A percentile compares a stretch with the other conserved stretches of the same genome.
phyloP scores from a whole-genome alignment of 164 flowering plant genomes.

The Chimonanthus praecox region DNA sequence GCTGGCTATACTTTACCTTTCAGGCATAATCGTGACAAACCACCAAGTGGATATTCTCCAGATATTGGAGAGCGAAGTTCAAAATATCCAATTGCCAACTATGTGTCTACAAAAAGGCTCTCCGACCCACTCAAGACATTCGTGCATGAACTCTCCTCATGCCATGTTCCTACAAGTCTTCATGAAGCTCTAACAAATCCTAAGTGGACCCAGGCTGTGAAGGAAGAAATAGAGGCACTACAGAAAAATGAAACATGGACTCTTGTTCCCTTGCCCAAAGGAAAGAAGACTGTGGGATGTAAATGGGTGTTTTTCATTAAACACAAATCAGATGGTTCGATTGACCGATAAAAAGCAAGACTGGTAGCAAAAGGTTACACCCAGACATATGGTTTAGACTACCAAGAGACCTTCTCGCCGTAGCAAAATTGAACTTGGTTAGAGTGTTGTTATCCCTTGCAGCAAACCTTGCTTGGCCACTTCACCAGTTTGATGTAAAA shows the following conservation, averaged over 20 bases:
- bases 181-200: constrained; percentile 5
- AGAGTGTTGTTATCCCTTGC: neutral
- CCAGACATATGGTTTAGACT: constrained; percentile 1
- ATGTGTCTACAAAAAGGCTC: too few species aligned
- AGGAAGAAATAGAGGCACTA: constrained; percentile 3
- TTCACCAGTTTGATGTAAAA: neutral
- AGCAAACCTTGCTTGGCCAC: neutral
- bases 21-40: constrained; percentile 1
- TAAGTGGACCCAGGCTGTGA: constrained; percentile 4
- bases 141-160: neutral
- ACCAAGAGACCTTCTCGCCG: constrained; percentile 6
- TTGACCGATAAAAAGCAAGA: neutral
- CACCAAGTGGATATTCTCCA: constrained; percentile 3
- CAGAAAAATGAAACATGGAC: neutral
- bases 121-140: neutral
- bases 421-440: neutral
- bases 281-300: neutral
- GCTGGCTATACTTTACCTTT: neutral
- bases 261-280: neutral
- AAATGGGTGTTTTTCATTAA: too few species aligned
- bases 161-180: constrained; percentile 2
- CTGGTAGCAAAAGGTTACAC: constrained; percentile 2
- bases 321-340: neutral
- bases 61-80: neutral
- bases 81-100: neutral